Evolutionary conservation across 345 rosid species (phyloP), one percentile per base, ranked within the genome.

Genomic region (Moricandia arvensis): DNA sequence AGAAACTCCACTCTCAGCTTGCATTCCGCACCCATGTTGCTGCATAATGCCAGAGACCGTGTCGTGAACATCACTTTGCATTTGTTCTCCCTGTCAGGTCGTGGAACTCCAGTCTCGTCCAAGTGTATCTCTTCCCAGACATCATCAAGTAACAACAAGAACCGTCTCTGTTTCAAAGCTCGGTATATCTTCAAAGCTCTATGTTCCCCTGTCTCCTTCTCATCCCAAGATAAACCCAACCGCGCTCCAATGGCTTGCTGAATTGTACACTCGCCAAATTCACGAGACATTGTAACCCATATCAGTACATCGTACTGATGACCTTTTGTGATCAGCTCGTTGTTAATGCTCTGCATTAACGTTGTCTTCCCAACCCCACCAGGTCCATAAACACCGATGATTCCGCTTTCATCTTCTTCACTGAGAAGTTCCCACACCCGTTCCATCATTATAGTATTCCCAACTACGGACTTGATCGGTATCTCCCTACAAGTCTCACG

Each of bases 91-190:
- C 45, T 59, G 63, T 72, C 61, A 31, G 86, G 86, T 29, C 77
- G 34, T 43, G 88, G 88, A 67, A 85, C 55, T 10, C 87, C 85
- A 0, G 83, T 68, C 1, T 66, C 67, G 18, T 73, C 66, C 57
- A 85, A 82, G 70, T 82, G 80, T 65, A 85, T 67, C 73, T 79
- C 75, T 68, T 85, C 77, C 87, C 87, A 84, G 18, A 75, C 68
- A 80, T 84, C 87, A 69, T 84, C 87, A 8, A 84, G 62, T 21
- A 80, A 73, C 29, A 82, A 80, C 59, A 80, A 72, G 55, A 80
- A 82, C 58, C 66, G 76, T 53, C 63, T 80, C 69, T 63, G 71
- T 37, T 33, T 75, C 73, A 84, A 68, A 8, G 68, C 72, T 17
- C 76, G 49, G 59, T 49, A 34, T 55, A 82, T 74, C 72, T 78